phyloP scores from a whole-genome alignment of 208 protist genomes.

The Wallacemonas sp. region DNA sequence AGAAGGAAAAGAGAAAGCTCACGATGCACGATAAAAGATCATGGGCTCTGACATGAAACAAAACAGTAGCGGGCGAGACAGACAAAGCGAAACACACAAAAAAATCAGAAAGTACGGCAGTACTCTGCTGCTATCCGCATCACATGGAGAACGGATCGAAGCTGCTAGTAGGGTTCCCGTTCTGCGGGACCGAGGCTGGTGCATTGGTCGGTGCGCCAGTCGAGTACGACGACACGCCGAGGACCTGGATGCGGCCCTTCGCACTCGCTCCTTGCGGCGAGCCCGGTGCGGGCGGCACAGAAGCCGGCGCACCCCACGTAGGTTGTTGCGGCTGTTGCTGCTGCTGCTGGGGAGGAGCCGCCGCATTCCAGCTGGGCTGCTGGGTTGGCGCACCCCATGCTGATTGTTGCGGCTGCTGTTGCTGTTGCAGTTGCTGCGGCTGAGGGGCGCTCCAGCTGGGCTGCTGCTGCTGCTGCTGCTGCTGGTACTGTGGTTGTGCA shows the following conservation, averaged over 20 bases:
- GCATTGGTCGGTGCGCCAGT: neutral
- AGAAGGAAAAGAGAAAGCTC: conserved; percentile 11
- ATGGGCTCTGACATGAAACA: too few relatives aligned
- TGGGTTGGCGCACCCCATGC: too few relatives aligned
- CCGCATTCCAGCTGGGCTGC: too few relatives aligned
- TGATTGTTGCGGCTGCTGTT: conserved; percentile 10
- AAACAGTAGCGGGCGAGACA: neutral
- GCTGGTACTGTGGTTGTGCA: neutral
- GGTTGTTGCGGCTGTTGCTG: conserved; percentile 21
- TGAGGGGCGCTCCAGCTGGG: too few relatives aligned
- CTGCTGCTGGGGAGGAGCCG: too few relatives aligned
- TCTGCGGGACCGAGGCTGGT: conserved; percentile 1
- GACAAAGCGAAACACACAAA: conserved; percentile 6
- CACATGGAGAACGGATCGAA: conserved; percentile 24
- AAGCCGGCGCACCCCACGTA: conserved; percentile 2
- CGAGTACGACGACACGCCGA: conserved; percentile 17
- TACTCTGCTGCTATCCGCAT: neutral
- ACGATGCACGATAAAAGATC: neutral
- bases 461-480: neutral
- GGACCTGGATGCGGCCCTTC: conserved; percentile 18
- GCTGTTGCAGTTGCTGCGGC: conserved; percentile 27
- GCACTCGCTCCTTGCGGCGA: neutral
- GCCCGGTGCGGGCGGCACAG: neutral
- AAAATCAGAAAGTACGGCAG: neutral
- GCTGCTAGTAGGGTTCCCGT: neutral